Percentiles rank a stretch among this genome's conserved stretches.
phyloP scores from a whole-genome alignment of 2,329 filamentous ascomycete species.

The Colletotrichum coccodes region DNA sequence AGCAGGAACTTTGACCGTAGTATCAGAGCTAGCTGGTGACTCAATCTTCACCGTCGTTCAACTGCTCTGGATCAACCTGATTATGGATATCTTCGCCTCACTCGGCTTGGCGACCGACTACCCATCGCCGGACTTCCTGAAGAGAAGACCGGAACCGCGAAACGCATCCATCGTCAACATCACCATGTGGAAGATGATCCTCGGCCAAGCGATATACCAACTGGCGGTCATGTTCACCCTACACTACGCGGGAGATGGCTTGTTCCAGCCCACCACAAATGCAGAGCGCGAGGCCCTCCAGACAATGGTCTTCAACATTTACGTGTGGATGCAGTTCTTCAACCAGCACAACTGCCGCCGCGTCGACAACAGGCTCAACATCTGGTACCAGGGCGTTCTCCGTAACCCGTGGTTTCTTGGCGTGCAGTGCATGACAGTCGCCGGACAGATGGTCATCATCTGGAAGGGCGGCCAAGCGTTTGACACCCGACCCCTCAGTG shows the following conservation, averaged over 20 bases:
- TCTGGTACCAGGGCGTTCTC: slow-evolving; percentile 78
- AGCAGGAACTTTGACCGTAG: slow-evolving; percentile 66
- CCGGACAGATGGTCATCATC: slow-evolving; percentile 77
- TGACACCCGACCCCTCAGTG: slow-evolving; percentile 68
- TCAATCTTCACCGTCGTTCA: slow-evolving; percentile 67
- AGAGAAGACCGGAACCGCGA: slow-evolving; percentile 41
- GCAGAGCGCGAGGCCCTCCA: slow-evolving; percentile 53
- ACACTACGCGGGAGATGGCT: slow-evolving; percentile 65
- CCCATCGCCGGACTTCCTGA: slow-evolving; percentile 46
- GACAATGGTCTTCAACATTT: slow-evolving; percentile 85
- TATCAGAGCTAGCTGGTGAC: slow-evolving; percentile 63
- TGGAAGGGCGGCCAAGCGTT: slow-evolving; percentile 77
- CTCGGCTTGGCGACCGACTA: slow-evolving; percentile 57
- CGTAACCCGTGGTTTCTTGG: slow-evolving; percentile 81
- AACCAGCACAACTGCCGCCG: slow-evolving; percentile 86
- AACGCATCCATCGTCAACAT: slow-evolving; percentile 63
- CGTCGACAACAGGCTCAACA: slow-evolving; percentile 85
- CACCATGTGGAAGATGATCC: slow-evolving; percentile 87
- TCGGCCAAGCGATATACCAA: slow-evolving; percentile 79
- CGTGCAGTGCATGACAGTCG: slow-evolving; percentile 74
- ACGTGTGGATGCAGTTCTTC: slow-evolving; percentile 92
- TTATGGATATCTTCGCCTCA: slow-evolving; percentile 69
- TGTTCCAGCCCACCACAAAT: slow-evolving; percentile 44
- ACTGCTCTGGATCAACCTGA: slow-evolving; percentile 69
- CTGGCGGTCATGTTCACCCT: slow-evolving; percentile 72